Evolutionary conservation across 225 moss, liverwort and hornwort species (phyloP).

Genomic region (Antitrichia curtipendula): DNA sequence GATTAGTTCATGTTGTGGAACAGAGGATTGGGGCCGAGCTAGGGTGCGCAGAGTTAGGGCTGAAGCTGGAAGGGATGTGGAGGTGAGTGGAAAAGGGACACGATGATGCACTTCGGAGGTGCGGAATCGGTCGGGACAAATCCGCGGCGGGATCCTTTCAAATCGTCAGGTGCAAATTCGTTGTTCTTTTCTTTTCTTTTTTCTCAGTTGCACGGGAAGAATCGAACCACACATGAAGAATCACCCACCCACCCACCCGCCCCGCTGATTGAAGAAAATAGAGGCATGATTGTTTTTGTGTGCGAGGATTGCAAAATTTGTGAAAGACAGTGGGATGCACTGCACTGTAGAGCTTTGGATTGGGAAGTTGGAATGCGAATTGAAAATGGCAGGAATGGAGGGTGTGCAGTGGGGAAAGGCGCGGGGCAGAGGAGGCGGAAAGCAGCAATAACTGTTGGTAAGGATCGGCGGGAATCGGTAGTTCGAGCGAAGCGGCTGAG

Average conservation of each 20-base stretch:
- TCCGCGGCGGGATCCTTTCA: constrained; percentile 40
- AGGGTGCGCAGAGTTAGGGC: not conserved
- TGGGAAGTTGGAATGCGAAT: not conserved
- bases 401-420: constrained; percentile 59
- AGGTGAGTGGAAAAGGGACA: not conserved
- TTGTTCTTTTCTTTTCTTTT: not conserved
- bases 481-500: constrained; percentile 80
- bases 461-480: constrained; percentile 90
- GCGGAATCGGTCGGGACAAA: constrained; percentile 4
- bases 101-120: constrained; percentile 18
- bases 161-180: constrained; percentile 17
- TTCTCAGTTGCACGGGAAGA: not conserved
- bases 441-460: constrained; percentile 75
- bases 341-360: not conserved
- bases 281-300: not conserved
- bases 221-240: not conserved
- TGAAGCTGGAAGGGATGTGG: constrained; percentile 8
- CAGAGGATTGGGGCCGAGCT: not conserved
- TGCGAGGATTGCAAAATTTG: not conserved
- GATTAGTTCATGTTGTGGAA: not conserved
- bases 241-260: not conserved
- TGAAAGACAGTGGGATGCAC: not conserved
- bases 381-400: not conserved
- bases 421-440: constrained; percentile 81
- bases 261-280: not conserved